A percentile compares a stretch with the other conserved stretches of the same genome.
Conservation (phyloP, 768 basidiomycete genomes). For the Lactifluus volemus region DNA sequence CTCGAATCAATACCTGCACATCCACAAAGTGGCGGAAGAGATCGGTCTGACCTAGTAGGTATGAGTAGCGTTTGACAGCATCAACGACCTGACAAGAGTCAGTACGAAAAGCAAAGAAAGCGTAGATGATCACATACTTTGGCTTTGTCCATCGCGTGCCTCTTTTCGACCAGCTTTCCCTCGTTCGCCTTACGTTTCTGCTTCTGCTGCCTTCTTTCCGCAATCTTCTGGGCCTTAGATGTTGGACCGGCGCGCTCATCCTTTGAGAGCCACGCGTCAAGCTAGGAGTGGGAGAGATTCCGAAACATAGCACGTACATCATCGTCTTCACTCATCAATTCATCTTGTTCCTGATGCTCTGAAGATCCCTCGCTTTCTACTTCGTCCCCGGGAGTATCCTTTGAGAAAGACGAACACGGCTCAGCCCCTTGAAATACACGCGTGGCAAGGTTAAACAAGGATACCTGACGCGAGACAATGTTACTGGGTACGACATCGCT, state of each 20-base stretch:
- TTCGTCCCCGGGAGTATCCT: slow-evolving; percentile 62
- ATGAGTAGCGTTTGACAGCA: slow-evolving; percentile 93
- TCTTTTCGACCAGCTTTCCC: slow-evolving; percentile 56
- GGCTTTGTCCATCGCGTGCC: slow-evolving; percentile 82
- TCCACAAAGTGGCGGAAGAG: slow-evolving; percentile 98
- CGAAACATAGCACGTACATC: slow-evolving; percentile 21
- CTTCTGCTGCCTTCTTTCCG: slow-evolving; percentile 36
- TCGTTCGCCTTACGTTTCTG: slow-evolving; percentile 61
- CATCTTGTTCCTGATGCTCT: slow-evolving; percentile 42
- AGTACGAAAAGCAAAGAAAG: background rate
- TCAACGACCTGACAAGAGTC: slow-evolving; percentile 58
- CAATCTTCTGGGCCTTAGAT: slow-evolving; percentile 31
- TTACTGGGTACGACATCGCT: slow-evolving; percentile 88
- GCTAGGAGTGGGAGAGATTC: slow-evolving; percentile 19
- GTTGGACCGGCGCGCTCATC: slow-evolving; percentile 32
- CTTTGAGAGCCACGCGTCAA: slow-evolving; percentile 29
- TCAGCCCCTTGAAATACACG: slow-evolving; percentile 10
- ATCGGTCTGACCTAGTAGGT: slow-evolving; percentile 96
- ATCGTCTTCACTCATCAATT: slow-evolving; percentile 45
- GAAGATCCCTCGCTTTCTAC: slow-evolving; percentile 66
- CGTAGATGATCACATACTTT: slow-evolving; percentile 41
- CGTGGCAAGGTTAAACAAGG: slow-evolving; percentile 16
- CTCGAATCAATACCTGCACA: slow-evolving; percentile 60
- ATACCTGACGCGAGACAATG: slow-evolving; percentile 81
- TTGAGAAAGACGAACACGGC: slow-evolving; percentile 23